These are phyloP conservation scores for Penicillium cinerascens DNA, from an alignment of 495 filamentous ascomycete genomes.

Conservation along the genomic window DNA sequence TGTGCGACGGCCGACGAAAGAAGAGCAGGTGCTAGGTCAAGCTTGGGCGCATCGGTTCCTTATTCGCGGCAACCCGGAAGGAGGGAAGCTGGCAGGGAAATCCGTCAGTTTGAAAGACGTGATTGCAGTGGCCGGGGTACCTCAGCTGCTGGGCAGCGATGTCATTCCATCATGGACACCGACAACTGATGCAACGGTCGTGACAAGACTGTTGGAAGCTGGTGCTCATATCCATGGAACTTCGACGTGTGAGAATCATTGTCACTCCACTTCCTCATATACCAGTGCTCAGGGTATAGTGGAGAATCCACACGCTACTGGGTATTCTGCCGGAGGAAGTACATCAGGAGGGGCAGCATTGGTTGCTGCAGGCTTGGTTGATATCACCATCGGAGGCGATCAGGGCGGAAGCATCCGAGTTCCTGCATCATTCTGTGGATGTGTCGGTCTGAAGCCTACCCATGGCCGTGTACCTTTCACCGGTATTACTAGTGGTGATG, in stretches of 20 bases:
- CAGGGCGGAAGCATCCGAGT: conserved; percentile 61
- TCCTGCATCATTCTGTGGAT: conserved; percentile 48
- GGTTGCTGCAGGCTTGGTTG: conserved; percentile 46
- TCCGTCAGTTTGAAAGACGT: conserved; percentile 64
- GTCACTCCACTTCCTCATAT: conserved; percentile 39
- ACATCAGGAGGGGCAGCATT: conserved; percentile 55
- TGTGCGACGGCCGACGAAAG: conserved; percentile 22
- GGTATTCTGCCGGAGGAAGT: conserved; percentile 54
- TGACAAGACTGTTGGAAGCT: conserved; percentile 45
- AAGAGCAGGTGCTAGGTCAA: conserved; percentile 31
- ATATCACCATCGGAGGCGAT: conserved; percentile 57
- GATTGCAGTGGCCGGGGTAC: conserved; percentile 39
- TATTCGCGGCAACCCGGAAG: conserved; percentile 26
- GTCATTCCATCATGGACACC: conserved; percentile 39
- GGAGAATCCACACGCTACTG: conserved; percentile 47
- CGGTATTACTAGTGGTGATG: conserved; percentile 43
- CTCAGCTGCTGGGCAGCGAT: conserved; percentile 35
- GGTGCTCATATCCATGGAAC: conserved; percentile 41
- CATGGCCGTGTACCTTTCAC: conserved; percentile 52
- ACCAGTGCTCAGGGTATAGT: conserved; percentile 49
- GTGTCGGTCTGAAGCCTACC: conserved; percentile 47
- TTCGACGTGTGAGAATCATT: conserved; percentile 48
- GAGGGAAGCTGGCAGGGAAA: conserved; percentile 73
- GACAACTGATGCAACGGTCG: conserved; percentile 41
- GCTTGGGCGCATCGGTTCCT: conserved; percentile 34